Percentiles rank a stretch among this genome's conserved stretches.
Evolutionary conservation across 108 stramenopile species (phyloP).

Genomic region (Epithemia pelagica): DNA sequence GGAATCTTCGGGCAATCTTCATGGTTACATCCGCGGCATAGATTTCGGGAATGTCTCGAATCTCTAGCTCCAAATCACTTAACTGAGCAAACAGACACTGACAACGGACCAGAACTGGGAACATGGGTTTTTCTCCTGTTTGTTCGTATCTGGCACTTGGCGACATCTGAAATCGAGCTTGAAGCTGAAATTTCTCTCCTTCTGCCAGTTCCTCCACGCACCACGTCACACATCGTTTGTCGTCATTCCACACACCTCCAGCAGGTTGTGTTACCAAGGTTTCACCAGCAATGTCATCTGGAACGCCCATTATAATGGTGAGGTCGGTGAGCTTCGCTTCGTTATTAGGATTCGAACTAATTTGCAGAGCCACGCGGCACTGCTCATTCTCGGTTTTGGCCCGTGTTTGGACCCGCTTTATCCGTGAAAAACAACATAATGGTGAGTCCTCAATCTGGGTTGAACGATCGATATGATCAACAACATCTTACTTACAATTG

Average conservation of each 20-base stretch:
- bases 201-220: conserved; percentile 71
- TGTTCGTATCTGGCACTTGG: not conserved
- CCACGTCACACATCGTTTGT: conserved; percentile 77
- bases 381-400: conserved; percentile 47
- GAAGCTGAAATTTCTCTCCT: conserved; percentile 85
- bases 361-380: conserved; percentile 78
- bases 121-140: conserved; percentile 40
- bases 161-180: conserved; percentile 60
- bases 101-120: conserved; percentile 74
- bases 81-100: conserved; percentile 75
- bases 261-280: conserved; percentile 67
- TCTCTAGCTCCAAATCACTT: conserved; percentile 69
- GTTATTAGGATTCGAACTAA: conserved; percentile 85
- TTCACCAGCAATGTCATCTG: conserved; percentile 52
- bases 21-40: conserved; percentile 53
- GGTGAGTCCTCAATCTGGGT: too few relatives aligned
- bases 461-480: too few relatives aligned
- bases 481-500: conserved; percentile 87
- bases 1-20: conserved; percentile 73
- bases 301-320: conserved; percentile 80
- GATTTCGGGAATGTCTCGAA: conserved; percentile 42
- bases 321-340: conserved; percentile 67
- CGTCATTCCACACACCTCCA: conserved; percentile 80
- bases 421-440: not conserved
- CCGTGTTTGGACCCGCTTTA: conserved; percentile 73